These are phyloP conservation scores for Phaseolus lunatus DNA, from an alignment of 306 rosid species.

Conservation along the genomic window DNA sequence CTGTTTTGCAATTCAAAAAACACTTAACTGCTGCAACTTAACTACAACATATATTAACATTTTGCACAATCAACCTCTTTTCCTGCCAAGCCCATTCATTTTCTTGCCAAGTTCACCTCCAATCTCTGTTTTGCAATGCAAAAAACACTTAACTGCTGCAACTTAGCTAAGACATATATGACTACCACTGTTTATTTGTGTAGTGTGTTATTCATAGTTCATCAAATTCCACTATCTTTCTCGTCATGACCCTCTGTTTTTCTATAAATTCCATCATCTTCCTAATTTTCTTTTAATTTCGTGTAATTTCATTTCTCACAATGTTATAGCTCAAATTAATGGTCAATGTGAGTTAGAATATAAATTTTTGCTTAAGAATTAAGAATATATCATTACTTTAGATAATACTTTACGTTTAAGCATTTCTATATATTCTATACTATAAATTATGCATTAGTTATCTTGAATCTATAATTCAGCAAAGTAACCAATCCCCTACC, in stretches of 20 bases:
- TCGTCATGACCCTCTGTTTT: background rate
- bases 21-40: slow-evolving; percentile 18
- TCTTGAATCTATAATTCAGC: background rate
- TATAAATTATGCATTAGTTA: background rate
- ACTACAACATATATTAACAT: background rate
- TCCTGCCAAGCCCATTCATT: background rate
- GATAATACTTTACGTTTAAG: background rate
- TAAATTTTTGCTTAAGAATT: background rate
- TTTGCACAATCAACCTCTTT: background rate
- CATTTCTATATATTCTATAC: background rate
- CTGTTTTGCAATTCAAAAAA: slow-evolving; percentile 16
- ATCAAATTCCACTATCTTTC: slow-evolving; percentile 3
- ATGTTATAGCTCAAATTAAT: background rate
- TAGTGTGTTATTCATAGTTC: background rate
- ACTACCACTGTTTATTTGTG: background rate
- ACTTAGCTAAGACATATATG: background rate
- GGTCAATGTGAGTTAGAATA: background rate
- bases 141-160: slow-evolving; percentile 21
- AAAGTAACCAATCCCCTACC: background rate
- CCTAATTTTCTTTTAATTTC: background rate
- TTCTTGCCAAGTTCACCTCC: slow-evolving; percentile 10
- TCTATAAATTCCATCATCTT: background rate
- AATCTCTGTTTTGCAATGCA: slow-evolving; percentile 6
- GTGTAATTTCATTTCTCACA: background rate
- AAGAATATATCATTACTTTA: background rate